phyloP scores from a whole-genome alignment of 2,329 filamentous ascomycete genomes.

The Neonectria neomacrospora region DNA sequence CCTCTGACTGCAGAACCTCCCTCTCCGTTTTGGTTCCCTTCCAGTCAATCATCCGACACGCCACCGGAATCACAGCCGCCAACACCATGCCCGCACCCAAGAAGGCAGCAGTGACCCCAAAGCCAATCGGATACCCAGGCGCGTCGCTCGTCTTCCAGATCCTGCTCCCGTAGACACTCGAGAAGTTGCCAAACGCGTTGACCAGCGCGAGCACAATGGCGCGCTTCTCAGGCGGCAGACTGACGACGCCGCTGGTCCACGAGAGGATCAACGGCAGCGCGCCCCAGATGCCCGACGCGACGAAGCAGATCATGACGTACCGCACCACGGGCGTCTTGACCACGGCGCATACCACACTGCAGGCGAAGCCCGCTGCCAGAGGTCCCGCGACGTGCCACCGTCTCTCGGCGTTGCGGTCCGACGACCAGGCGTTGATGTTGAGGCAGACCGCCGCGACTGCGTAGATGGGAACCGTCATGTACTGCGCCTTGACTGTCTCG shows the following conservation, averaged over 20 bases:
- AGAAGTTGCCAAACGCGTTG: conserved; percentile 23
- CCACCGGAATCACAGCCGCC: conserved; percentile 38
- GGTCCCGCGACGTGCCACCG: conserved; percentile 20
- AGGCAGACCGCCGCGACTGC: neutral
- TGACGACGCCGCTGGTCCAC: conserved; percentile 22
- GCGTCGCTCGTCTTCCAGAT: conserved; percentile 44
- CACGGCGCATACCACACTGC: conserved; percentile 11
- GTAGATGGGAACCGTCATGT: conserved; percentile 30
- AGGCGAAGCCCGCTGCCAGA: neutral
- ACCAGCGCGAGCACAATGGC: conserved; percentile 22
- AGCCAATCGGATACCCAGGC: conserved; percentile 43
- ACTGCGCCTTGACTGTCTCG: conserved; percentile 50
- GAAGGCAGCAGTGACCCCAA: conserved; percentile 46
- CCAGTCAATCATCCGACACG: conserved; percentile 28
- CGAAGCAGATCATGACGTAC: conserved; percentile 33
- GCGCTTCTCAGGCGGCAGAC: conserved; percentile 17
- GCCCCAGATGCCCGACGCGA: conserved; percentile 16
- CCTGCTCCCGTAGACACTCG: conserved; percentile 24
- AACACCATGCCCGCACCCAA: conserved; percentile 42
- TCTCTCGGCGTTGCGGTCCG: conserved; percentile 15
- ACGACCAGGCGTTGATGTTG: conserved; percentile 19
- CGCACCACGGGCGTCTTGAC: conserved; percentile 3
- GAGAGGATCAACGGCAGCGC: conserved; percentile 26
- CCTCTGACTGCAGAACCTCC: neutral
- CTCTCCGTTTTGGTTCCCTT: conserved; percentile 24